These are phyloP conservation scores for Hortiboletus campestris DNA, from an alignment of 768 basidiomycete genomes.

Conservation along the genomic window DNA sequence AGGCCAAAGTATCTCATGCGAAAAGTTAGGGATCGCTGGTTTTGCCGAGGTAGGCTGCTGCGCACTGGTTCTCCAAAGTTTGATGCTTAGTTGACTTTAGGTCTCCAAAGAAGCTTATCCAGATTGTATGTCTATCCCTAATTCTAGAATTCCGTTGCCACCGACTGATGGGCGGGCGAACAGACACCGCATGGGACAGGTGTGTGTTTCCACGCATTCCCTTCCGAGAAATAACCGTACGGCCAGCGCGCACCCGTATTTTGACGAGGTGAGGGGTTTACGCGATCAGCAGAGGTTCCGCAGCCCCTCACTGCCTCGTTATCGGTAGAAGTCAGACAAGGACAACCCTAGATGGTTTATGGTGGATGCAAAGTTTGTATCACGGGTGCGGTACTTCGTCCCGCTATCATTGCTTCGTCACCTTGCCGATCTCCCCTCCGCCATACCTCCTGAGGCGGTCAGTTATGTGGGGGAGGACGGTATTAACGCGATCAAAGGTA, in stretches of 20 bases:
- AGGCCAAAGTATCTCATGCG: conserved; percentile 3
- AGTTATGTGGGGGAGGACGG: conserved; percentile 66
- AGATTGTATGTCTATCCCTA: conserved; percentile 58
- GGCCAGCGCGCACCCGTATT: conserved; percentile 71
- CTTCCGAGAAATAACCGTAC: conserved; percentile 7
- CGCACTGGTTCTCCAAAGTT: background rate
- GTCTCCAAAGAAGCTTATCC: conserved; percentile 86
- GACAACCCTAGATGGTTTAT: conserved; percentile 88
- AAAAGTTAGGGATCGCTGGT: conserved; percentile 63
- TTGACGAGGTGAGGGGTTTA: conserved; percentile 54
- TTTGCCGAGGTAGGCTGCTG: conserved; percentile 73
- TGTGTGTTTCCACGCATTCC: conserved; percentile 34
- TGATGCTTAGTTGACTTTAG: conserved; percentile 33
- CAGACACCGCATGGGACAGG: conserved; percentile 92
- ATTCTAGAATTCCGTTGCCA: conserved; percentile 1
- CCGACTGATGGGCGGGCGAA: conserved; percentile 6
- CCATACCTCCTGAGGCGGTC: conserved; percentile 50
- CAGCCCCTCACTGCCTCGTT: background rate
- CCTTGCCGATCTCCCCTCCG: conserved; percentile 45
- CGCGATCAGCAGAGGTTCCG: background rate
- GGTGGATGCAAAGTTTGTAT: conserved; percentile 74
- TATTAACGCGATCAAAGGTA: conserved; percentile 63
- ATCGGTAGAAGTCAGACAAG: conserved; percentile 68
- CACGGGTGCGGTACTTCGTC: conserved; percentile 69
- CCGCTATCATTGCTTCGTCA: conserved; percentile 72